Conservation (phyloP, 495 filamentous ascomycete species). For the Glarea lozoyensis region DNA sequence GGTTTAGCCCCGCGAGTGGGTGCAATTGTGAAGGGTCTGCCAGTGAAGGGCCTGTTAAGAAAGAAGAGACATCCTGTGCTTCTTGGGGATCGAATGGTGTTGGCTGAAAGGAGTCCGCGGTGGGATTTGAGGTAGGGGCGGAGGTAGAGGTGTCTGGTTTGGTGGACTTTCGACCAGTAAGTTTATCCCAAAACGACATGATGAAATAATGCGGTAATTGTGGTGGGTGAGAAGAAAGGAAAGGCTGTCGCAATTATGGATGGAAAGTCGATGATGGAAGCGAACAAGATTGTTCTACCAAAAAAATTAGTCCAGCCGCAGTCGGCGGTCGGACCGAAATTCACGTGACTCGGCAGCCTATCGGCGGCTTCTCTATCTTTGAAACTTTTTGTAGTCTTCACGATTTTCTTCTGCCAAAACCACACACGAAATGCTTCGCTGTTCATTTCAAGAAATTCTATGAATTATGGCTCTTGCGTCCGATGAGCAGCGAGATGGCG, state of each 20-base stretch:
- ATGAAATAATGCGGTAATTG: slow-evolving; percentile 12
- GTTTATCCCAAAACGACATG: slow-evolving; percentile 81
- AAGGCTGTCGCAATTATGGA: background rate
- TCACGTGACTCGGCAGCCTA: too few species aligned
- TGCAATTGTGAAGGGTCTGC: slow-evolving; percentile 82
- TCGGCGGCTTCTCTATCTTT: too few species aligned
- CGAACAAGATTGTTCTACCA: too few species aligned
- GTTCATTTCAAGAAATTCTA: too few species aligned
- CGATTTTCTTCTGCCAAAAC: too few species aligned
- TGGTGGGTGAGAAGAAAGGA: background rate
- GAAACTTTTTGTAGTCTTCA: too few species aligned
- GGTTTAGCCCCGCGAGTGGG: slow-evolving; percentile 89
- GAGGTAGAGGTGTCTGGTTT: slow-evolving; percentile 14
- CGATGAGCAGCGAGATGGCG: too few species aligned
- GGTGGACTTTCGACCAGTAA: slow-evolving; percentile 65
- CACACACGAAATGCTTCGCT: too few species aligned
- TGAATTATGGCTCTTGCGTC: too few species aligned
- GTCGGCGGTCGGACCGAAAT: too few species aligned
- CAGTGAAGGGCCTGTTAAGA: slow-evolving; percentile 59
- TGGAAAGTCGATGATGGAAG: too few species aligned
- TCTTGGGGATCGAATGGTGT: slow-evolving; percentile 58
- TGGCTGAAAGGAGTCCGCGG: slow-evolving; percentile 36
- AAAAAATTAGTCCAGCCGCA: too few species aligned
- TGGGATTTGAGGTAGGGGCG: slow-evolving; percentile 19
- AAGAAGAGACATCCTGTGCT: slow-evolving; percentile 71